phyloP scores from a whole-genome alignment of 73 alveolate species.

The Stentor coeruleus region DNA sequence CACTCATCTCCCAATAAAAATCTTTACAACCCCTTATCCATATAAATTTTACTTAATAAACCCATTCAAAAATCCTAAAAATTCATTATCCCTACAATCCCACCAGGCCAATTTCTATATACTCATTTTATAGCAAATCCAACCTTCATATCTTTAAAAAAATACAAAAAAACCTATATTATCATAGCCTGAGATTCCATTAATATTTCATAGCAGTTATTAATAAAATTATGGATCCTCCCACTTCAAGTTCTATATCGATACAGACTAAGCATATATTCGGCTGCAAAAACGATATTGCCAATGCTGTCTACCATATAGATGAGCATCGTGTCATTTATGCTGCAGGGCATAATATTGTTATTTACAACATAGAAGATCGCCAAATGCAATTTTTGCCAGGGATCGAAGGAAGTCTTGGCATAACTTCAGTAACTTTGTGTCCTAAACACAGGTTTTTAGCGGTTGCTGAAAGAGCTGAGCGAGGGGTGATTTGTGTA shows the following conservation, averaged over 20 bases:
- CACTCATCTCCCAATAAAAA: no score
- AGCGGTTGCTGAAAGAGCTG: slow-evolving; percentile 70
- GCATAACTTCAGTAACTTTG: slow-evolving; percentile 67
- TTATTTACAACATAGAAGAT: slow-evolving; percentile 63
- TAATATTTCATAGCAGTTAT: background rate
- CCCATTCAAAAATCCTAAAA: no score
- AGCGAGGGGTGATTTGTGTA: slow-evolving; percentile 67
- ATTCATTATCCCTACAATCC: no score
- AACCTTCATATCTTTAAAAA: no score
- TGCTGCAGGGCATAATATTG: slow-evolving; percentile 93
- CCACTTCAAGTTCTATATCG: background rate
- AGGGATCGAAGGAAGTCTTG: slow-evolving; percentile 74
- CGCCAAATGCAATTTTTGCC: slow-evolving; percentile 27
- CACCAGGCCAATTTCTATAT: no score
- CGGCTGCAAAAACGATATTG: slow-evolving; percentile 71
- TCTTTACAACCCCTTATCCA: no score
- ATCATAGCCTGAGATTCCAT: no score
- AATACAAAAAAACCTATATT: no score
- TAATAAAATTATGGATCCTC: background rate
- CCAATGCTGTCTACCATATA: slow-evolving; percentile 57
- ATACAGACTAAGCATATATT: slow-evolving; percentile 46
- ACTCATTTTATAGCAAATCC: no score
- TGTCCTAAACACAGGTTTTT: slow-evolving; percentile 60
- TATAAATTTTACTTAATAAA: no score
- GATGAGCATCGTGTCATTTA: slow-evolving; percentile 85